phyloP scores from a whole-genome alignment of 2,329 filamentous ascomycete genomes.

The Fusarium odoratissimum region DNA sequence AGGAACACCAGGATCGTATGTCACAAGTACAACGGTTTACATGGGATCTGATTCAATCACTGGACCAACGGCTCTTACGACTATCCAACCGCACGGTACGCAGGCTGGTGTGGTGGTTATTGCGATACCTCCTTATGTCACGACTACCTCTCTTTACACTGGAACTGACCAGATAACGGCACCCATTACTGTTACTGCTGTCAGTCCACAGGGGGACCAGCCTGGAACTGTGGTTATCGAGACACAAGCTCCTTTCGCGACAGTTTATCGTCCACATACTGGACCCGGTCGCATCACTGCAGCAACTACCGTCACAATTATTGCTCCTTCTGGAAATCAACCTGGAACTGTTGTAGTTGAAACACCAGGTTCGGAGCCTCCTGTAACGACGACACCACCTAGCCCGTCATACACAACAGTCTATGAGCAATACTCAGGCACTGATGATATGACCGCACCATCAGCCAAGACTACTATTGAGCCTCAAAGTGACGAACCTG shows the following conservation, averaged over 20 bases:
- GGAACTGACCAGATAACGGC: conserved; percentile 12
- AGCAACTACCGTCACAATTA: conserved; percentile 7
- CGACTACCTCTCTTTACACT: conserved; percentile 3
- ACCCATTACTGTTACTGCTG: conserved; percentile 2
- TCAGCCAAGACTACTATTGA: conserved; percentile 15
- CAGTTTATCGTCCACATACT: conserved; percentile 11
- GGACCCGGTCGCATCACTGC: conserved; percentile 3
- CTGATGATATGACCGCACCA: conserved; percentile 7
- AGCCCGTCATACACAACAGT: conserved; percentile 9
- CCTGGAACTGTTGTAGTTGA: conserved; percentile 26
- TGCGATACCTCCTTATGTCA: conserved; percentile 19
- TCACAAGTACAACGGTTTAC: conserved; percentile 3
- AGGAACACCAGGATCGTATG: conserved; percentile 9
- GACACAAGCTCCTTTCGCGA: conserved; percentile 13
- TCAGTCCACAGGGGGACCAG: background rate
- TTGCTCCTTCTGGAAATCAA: conserved; percentile 7
- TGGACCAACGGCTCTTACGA: conserved; percentile 10
- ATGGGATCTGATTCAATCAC: conserved; percentile 6
- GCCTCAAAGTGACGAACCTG: conserved; percentile 12
- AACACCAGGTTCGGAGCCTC: conserved; percentile 7
- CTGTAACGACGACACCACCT: conserved; percentile 12
- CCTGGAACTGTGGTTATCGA: conserved; percentile 23
- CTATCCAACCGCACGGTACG: background rate
- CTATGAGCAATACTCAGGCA: conserved; percentile 10
- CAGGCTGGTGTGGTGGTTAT: conserved; percentile 22